phyloP scores from a whole-genome alignment of 805 yeast genomes.

The Ogataea paraovalis region DNA sequence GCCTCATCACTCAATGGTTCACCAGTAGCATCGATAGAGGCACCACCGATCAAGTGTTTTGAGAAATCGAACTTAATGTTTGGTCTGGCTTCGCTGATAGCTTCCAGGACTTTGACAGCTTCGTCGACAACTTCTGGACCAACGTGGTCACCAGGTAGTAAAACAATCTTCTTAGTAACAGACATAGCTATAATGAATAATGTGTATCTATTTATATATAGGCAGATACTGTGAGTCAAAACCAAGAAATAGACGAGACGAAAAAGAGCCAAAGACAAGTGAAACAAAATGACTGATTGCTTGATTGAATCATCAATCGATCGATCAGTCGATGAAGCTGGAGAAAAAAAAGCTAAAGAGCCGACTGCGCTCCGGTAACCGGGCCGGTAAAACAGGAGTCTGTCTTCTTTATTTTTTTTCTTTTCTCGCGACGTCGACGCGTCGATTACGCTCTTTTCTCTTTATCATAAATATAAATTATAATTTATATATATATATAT shows the following conservation, averaged over 20 bases:
- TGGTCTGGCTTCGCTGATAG: constrained; percentile 61
- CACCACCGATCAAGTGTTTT: constrained; percentile 92
- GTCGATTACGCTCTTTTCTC: not conserved
- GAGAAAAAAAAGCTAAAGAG: too few species aligned
- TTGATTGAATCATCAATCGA: too few species aligned
- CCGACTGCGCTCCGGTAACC: not conserved
- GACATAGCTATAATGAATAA: not conserved
- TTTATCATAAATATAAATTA: too few species aligned
- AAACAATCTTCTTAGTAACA: constrained; percentile 63
- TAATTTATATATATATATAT: too few species aligned
- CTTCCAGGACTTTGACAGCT: constrained; percentile 86
- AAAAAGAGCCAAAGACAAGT: not conserved
- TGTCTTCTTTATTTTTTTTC: too few species aligned
- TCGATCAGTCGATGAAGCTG: too few species aligned
- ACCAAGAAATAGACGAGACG: not conserved
- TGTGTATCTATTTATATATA: too few species aligned
- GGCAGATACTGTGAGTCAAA: too few species aligned
- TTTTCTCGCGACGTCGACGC: too few species aligned
- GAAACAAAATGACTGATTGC: not conserved
- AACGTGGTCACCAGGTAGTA: constrained; percentile 95
- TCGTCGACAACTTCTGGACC: constrained; percentile 88
- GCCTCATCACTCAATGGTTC: constrained; percentile 84
- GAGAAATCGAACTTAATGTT: constrained; percentile 67
- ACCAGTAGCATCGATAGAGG: constrained; percentile 97
- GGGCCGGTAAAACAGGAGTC: too few species aligned